Base-by-base conservation (phyloP, 371 early-diverging fungal species). In the Synchytrium microbalum region DNA sequence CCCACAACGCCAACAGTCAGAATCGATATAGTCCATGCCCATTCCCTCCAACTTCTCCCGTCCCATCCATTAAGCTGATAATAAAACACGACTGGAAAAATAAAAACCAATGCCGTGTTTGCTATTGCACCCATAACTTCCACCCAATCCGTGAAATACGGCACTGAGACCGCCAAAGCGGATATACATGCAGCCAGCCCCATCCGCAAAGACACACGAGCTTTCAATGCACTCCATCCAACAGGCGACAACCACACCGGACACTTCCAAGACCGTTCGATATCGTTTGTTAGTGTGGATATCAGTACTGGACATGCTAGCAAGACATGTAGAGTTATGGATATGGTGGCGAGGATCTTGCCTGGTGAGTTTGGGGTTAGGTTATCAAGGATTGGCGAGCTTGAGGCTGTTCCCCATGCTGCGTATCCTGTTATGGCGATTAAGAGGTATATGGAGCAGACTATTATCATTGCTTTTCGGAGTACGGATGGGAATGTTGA, bases 31-130 rank as follows among this genome's bases (percentile, higher is more conserved):
- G 19, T 38, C 46, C 46, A 38, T 10, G 10, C 5, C 46, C 46
- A 38, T 38, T 38, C 46, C 46, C 46, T 19, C 46, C 46, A 38
- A 5, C 10, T 10, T 19, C 46, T 5, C 10, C 46, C 10, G 10
- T 19, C 46, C 46, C 46, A 38, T 38, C 87, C 87, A 72, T 83
- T 90, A 19, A 93, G 72, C 62, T 84, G 82, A 30, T 87, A 70
- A 72, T 92, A 88, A 69, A 86, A 90, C n/a, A 87, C 64, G 23
- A 91, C 80, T 1, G 94, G 94, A 67, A 92, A 83, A 24, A 92
- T 84, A 69, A 92, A 92, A 30, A 90, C 88, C 46, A 91, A 78
- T 61, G 71, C 64, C 38, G 76, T 75, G 58, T 86, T 89, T 31
- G 87, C 81, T 53, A 92, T 70, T 0, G 92, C 87, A 29, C 94